phyloP scores from a whole-genome alignment of 306 rosid species.

The Styphnolobium japonicum region DNA sequence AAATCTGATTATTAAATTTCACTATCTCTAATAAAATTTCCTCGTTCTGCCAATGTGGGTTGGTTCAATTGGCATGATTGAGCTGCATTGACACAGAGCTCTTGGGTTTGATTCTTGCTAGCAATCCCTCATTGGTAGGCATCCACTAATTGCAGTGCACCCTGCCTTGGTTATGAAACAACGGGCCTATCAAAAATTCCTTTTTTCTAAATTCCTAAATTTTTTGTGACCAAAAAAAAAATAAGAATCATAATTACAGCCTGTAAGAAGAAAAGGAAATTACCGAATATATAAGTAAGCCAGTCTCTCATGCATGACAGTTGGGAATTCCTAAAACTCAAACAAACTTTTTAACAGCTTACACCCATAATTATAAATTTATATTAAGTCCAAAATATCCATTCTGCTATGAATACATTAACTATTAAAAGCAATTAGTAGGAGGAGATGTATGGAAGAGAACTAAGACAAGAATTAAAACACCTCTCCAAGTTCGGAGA shows the following conservation, averaged over 20 bases:
- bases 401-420: neutral
- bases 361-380: neutral
- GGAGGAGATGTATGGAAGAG: neutral
- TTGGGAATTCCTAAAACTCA: conserved; percentile 2
- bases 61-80: neutral
- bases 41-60: neutral
- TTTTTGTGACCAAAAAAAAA: too few species aligned
- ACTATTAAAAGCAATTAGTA: neutral
- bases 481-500: neutral
- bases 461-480: neutral
- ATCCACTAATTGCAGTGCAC: neutral
- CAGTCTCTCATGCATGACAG: neutral
- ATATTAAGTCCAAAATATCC: neutral
- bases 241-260: neutral
- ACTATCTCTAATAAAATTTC: neutral
- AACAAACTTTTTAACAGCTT: neutral
- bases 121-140: neutral
- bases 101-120: neutral
- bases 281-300: neutral
- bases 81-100: neutral
- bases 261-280: neutral
- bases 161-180: neutral
- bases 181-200: too few species aligned
- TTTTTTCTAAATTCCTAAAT: too few species aligned
- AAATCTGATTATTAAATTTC: neutral